phyloP scores from a whole-genome alignment of 495 filamentous ascomycete genomes.

The Glutinoglossum americanum region DNA sequence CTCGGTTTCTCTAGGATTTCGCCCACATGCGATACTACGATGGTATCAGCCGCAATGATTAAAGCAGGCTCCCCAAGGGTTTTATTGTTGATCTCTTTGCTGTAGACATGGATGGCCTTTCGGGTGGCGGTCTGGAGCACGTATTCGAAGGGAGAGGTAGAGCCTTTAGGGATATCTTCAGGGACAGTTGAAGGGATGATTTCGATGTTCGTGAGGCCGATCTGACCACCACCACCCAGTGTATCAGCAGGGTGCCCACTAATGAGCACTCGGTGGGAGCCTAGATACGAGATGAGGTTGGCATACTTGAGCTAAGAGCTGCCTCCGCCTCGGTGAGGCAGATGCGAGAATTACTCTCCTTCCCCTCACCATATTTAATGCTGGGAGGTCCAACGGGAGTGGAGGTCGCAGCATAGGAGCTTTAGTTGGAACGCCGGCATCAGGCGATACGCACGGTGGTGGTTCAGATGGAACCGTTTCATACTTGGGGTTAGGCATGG shows the following conservation, averaged over 20 bases:
- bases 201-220: conserved; percentile 58
- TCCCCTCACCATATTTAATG: conserved; percentile 43
- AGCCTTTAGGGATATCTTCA: conserved; percentile 63
- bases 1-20: conserved; percentile 76
- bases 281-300: conserved; percentile 4
- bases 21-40: conserved; percentile 58
- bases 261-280: background rate
- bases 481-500: background rate
- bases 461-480: background rate
- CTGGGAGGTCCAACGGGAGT: conserved; percentile 47
- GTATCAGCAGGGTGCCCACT: background rate
- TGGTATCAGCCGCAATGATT: conserved; percentile 78
- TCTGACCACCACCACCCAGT: conserved; percentile 14
- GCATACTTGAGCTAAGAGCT: conserved; percentile 45
- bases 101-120: conserved; percentile 67
- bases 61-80: conserved; percentile 50
- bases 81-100: conserved; percentile 34
- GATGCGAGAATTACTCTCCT: conserved; percentile 77
- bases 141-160: conserved; percentile 64
- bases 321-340: conserved; percentile 59
- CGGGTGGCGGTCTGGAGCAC: conserved; percentile 66
- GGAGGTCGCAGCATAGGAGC: conserved; percentile 30
- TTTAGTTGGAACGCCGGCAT: background rate
- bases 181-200: conserved; percentile 58
- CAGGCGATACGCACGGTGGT: background rate